phyloP scores from a whole-genome alignment of 163 green algal genomes.

The Trebouxiophyceae sp. region DNA sequence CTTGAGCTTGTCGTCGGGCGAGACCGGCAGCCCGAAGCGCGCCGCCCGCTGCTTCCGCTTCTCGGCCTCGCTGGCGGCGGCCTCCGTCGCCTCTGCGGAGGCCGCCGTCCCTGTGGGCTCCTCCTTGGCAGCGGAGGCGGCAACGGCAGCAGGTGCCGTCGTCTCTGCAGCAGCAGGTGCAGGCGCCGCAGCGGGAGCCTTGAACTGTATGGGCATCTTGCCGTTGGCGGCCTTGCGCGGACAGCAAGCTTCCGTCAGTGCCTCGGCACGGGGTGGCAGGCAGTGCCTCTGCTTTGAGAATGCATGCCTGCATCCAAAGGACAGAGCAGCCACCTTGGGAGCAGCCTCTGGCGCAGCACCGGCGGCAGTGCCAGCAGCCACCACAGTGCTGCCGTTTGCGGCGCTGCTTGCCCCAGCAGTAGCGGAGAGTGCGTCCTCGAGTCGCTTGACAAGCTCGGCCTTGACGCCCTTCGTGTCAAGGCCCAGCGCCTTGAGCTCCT shows the following conservation, averaged over 20 bases:
- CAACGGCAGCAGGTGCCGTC: no score
- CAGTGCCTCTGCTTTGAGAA: background rate
- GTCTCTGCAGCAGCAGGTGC: no score
- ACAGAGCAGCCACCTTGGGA: background rate
- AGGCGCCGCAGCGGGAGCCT: no score
- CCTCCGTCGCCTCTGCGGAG: background rate
- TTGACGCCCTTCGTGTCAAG: constrained; percentile 35
- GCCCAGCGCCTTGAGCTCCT: constrained; percentile 16
- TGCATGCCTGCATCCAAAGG: background rate
- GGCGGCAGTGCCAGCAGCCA: background rate
- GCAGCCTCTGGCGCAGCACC: background rate
- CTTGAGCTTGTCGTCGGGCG: background rate
- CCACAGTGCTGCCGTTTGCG: background rate
- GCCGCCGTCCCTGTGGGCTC: background rate
- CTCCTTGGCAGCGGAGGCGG: background rate
- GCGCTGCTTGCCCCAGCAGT: background rate
- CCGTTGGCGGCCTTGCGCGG: background rate
- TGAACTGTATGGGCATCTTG: background rate
- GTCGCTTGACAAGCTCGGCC: constrained; percentile 27
- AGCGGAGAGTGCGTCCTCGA: constrained; percentile 12
- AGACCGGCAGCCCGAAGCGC: background rate
- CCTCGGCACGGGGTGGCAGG: no score
- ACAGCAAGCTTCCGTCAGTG: no score
- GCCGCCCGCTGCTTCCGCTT: background rate
- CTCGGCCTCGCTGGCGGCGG: background rate